These are phyloP conservation scores for Zygoascus meyerae DNA, from an alignment of 1,139 yeast species.

Conservation along the genomic window DNA sequence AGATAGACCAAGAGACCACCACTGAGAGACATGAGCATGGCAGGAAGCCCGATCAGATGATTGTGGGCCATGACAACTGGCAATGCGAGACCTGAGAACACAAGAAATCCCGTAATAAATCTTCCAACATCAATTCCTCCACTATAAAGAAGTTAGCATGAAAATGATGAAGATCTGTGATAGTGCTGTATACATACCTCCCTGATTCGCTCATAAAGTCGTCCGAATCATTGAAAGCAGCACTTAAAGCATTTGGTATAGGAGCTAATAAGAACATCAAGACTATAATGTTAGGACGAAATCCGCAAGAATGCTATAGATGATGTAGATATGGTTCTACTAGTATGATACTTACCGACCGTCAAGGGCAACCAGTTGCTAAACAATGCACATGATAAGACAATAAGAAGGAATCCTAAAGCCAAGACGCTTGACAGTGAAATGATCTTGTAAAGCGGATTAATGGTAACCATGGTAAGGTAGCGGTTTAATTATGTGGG, in stretches of 20 bases:
- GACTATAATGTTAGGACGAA: constrained; percentile 25
- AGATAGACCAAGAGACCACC: constrained; percentile 72
- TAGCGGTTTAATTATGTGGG: too few relatives aligned
- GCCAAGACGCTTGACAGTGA: constrained; percentile 69
- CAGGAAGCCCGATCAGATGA: constrained; percentile 50
- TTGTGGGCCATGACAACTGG: constrained; percentile 66
- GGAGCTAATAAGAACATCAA: constrained; percentile 56
- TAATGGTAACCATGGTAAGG: constrained; percentile 29
- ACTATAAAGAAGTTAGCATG: constrained; percentile 21
- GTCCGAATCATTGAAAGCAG: constrained; percentile 37
- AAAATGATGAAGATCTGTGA: too few relatives aligned
- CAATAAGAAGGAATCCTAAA: constrained; percentile 68
- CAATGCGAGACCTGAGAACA: constrained; percentile 59
- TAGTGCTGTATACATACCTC: constrained; percentile 28
- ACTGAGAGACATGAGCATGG: constrained; percentile 54
- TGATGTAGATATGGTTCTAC: neutral
- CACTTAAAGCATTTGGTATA: constrained; percentile 55
- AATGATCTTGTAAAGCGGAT: constrained; percentile 69
- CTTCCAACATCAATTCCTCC: constrained; percentile 57
- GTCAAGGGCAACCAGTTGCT: constrained; percentile 76
- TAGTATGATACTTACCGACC: constrained; percentile 38
- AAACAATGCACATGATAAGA: constrained; percentile 68
- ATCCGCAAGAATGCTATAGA: neutral
- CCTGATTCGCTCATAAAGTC: constrained; percentile 46
- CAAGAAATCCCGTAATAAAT: constrained; percentile 60